phyloP scores from a whole-genome alignment of 169 alveolate genomes.

The Plasmodium relictum region DNA sequence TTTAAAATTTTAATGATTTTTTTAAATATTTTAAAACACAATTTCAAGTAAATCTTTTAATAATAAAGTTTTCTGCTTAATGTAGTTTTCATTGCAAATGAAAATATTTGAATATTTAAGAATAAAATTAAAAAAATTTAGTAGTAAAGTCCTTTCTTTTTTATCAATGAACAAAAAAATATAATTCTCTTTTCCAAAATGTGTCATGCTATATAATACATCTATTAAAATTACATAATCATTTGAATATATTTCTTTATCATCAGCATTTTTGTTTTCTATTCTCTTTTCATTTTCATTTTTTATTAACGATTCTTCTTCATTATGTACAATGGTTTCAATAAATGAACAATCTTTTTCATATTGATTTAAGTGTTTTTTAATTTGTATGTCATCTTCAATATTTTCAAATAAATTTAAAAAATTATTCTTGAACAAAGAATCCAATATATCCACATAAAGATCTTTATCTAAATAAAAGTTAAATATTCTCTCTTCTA shows the following conservation, averaged over 20 bases:
- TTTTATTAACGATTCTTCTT: background rate
- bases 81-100: constrained; percentile 49
- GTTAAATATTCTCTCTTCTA: constrained; percentile 65
- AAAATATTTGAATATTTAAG: constrained; percentile 41
- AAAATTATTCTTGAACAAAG: constrained; percentile 47
- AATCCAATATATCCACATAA: constrained; percentile 70
- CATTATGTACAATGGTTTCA: background rate
- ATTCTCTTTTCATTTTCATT: background rate
- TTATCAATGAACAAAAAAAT: constrained; percentile 65
- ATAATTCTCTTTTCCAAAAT: constrained; percentile 59
- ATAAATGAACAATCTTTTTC: background rate
- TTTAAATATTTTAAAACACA: constrained; percentile 11
- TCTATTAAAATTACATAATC: constrained; percentile 50
- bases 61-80: constrained; percentile 47
- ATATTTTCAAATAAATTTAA: constrained; percentile 32
- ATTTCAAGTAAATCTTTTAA: constrained; percentile 51
- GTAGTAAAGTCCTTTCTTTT: constrained; percentile 31
- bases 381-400: constrained; percentile 16
- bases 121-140: constrained; percentile 35
- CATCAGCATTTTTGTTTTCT: background rate
- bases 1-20: constrained; percentile 5
- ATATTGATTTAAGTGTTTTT: background rate
- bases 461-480: constrained; percentile 63
- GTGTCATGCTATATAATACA: constrained; percentile 49
- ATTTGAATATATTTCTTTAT: background rate